Base-by-base conservation (phyloP, 1,284 basidiomycete genomes). In the Leccinum huronense region DNA sequence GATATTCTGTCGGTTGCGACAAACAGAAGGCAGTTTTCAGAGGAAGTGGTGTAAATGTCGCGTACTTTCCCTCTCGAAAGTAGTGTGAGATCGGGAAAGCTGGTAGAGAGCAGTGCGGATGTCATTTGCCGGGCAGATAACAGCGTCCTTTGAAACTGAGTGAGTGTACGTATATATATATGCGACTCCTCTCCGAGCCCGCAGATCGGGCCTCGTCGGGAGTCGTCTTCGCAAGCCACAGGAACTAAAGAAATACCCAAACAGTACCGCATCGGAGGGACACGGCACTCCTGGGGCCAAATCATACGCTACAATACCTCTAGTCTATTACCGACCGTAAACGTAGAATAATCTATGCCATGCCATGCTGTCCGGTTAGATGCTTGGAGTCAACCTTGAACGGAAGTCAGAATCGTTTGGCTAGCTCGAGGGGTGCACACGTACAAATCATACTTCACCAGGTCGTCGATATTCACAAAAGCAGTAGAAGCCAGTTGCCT, bases 1-100 rank as follows among this genome's bases (percentile, higher is more conserved):
- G 94, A 97, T 75, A 98, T 97, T 66, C 97, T 84, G 80, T 99
- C 97, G 14, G 94, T 93, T 6, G 97, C 95, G 61, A 99, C 91
- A 77, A 99, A 98, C 63, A 99, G 84, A 33, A 98, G 84, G 69
- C 87, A 84, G 63, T 90, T 79, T 67, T 84, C 78, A 67, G 86
- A 80, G 68, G 92, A 85, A 11, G 84, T 88, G 57, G 83, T 79
- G 77, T 97, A 98, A 71, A 97, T 89, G 78, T 98, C 95, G 65
- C 95, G 87, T 36, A 98, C 95, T 83, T 98, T 98, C 65, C 95
- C 95, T 75, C 84, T 87, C 6, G 93, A 93, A 40, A 97, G 68
- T 3, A 97, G 81, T 59, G 75, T 80, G 57, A 91, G 80, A 38
- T 74, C 80, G 14, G 85, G 83, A 4, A 91, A 78, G 70, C 87